Evolutionary conservation across 2,329 filamentous ascomycete genomes (phyloP), one percentile per base, ranked within the genome.

Genomic region (Ceratocystis ficicola): DNA sequence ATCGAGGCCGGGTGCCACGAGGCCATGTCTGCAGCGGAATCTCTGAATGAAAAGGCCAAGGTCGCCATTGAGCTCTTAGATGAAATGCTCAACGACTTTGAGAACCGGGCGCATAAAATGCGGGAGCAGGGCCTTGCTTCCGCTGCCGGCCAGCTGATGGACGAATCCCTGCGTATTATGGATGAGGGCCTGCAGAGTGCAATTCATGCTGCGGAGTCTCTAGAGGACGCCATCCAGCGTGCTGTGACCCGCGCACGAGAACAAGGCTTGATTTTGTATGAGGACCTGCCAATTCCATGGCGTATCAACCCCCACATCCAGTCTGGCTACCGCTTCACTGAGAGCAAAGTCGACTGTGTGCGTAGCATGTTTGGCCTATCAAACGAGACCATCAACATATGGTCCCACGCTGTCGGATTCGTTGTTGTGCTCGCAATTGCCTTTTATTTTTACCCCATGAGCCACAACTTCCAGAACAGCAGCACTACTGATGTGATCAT

Each of bases 331-430:
- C 92, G 94, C 63, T 99, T 99, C 78, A 88, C 85, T 68, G 90
- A 95, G 72, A 91, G 89, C 68, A 95, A 95, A 75, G 79, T 93
- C 66, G 93, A 93, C 70, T 97, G 93, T 74, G 79, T 97, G 63
- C 83, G 84, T 63, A 96, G 91, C 25, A 85, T 90, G 69, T 92
- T 96, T 72, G 82, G 84, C 69, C 78, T 94, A 67, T 95, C 90
- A 69, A 99, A 99, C 76, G 94, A 99, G 77, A 83, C 88, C 50
- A 87, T 97, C 78, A 99, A 99, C 76, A 99, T 99, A 73, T 99
- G 94, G 94, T 93, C 92, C 1, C 94, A 99, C 74, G 84, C 88
- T 12, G 82, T 99, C 36, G 94, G 94, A 20, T 81, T 97, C n/a
- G 73, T 97, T 41, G 80, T 96, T 69, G 89, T 99, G 60, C 81